phyloP scores from a whole-genome alignment of 495 filamentous ascomycete species.

The Aspergillus coremiiformis region DNA sequence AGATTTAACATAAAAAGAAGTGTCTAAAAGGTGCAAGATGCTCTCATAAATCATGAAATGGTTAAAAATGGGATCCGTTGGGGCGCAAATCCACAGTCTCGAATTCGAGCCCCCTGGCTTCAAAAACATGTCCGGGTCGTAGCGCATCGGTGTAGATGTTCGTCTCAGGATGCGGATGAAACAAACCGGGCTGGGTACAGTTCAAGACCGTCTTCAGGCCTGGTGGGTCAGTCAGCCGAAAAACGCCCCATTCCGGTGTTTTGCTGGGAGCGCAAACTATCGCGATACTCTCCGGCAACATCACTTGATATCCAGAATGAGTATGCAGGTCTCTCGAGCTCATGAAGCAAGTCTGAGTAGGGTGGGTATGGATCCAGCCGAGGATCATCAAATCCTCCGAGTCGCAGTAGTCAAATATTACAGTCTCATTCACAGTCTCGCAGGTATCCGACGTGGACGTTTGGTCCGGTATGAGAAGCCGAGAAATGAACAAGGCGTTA shows the following conservation, averaged over 20 bases:
- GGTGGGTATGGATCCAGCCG: conserved; percentile 98
- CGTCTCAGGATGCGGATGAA: conserved; percentile 68
- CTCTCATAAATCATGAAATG: conserved; percentile 3
- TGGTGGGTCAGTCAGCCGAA: conserved; percentile 87
- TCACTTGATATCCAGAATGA: conserved; percentile 84
- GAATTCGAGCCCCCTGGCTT: conserved; percentile 65
- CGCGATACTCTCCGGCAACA: conserved; percentile 91
- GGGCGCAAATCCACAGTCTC: conserved; percentile 72
- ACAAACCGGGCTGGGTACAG: conserved; percentile 68
- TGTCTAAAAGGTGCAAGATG: not conserved
- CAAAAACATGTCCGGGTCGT: conserved; percentile 78
- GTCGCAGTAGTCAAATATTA: conserved; percentile 80
- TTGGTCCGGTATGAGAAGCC: conserved; percentile 86
- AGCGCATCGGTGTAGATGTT: conserved; percentile 82
- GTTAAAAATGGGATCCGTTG: conserved; percentile 17
- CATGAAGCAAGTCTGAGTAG: conserved; percentile 96
- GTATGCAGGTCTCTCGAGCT: conserved; percentile 90
- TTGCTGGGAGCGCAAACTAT: conserved; percentile 90
- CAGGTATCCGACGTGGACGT: conserved; percentile 85
- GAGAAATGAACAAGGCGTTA: conserved; percentile 85
- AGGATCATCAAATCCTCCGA: conserved; percentile 78
- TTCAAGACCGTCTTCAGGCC: conserved; percentile 71
- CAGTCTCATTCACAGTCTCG: conserved; percentile 78
- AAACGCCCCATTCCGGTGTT: conserved; percentile 80
- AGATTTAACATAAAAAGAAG: not conserved